Percentiles rank a stretch among this genome's conserved stretches.
Evolutionary conservation across 1,284 basidiomycete species (phyloP).

Genomic region (Microbotryum violaceum): DNA sequence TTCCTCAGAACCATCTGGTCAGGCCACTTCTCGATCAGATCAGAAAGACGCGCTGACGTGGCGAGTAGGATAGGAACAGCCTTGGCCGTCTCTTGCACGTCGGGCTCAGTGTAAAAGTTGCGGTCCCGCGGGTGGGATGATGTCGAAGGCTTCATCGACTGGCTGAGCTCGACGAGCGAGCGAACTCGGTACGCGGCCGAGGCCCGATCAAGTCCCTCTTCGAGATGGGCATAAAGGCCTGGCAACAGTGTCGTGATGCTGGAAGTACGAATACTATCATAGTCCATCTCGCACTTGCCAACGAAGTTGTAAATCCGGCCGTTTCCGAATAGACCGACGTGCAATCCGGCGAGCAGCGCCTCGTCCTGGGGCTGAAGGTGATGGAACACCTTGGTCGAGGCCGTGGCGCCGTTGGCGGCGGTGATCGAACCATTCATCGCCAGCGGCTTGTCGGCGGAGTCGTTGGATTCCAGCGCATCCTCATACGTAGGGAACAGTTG

Average conservation of each 20-base stretch:
- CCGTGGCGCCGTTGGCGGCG: background rate
- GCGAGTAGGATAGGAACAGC: conserved; percentile 51
- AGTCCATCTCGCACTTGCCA: no score
- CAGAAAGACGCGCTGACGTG: conserved; percentile 52
- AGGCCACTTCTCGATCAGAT: conserved; percentile 75
- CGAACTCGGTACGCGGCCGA: conserved; percentile 21
- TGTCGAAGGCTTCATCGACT: conserved; percentile 7
- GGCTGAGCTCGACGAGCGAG: conserved; percentile 23
- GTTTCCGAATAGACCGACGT: conserved; percentile 15
- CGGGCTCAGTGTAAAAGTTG: conserved; percentile 74
- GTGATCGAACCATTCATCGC: background rate
- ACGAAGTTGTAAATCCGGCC: conserved; percentile 2
- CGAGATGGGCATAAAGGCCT: conserved; percentile 19
- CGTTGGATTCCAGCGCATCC: conserved; percentile 46
- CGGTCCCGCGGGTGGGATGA: conserved; percentile 37
- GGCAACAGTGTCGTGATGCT: conserved; percentile 20
- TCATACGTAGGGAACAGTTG: conserved; percentile 35
- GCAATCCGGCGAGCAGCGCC: conserved; percentile 16
- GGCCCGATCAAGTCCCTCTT: conserved; percentile 22
- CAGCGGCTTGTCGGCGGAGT: conserved; percentile 27
- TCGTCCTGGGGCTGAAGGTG: conserved; percentile 24
- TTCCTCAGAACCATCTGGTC: conserved; percentile 92
- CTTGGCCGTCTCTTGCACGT: conserved; percentile 61
- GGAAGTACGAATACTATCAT: conserved; percentile 9
- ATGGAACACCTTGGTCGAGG: conserved; percentile 2